Percentiles rank a stretch among this genome's conserved stretches.
phyloP scores from a whole-genome alignment of 1,139 yeast species.

The Magnusiomyces suaveolens region DNA sequence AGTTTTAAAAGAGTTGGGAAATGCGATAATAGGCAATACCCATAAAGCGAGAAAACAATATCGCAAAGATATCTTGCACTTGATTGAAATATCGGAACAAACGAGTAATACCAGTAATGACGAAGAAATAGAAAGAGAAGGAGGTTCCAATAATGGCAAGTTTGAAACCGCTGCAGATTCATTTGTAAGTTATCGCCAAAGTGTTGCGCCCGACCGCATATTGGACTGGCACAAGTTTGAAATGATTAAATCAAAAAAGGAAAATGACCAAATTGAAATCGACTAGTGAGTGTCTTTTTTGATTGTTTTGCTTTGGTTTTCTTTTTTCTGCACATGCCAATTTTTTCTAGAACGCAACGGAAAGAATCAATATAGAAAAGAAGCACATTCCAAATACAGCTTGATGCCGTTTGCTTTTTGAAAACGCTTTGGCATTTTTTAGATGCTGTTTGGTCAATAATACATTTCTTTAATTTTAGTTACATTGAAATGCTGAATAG shows the following conservation, averaged over 20 bases:
- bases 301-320: not conserved
- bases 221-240: constrained; percentile 20
- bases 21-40: constrained; percentile 22
- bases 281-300: not conserved
- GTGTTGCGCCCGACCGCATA: constrained; percentile 13
- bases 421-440: too few relatives aligned
- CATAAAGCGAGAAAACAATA: constrained; percentile 20
- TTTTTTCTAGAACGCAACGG: too few relatives aligned
- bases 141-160: not conserved
- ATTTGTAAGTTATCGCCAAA: constrained; percentile 11
- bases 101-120: not conserved
- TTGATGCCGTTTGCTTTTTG: too few relatives aligned
- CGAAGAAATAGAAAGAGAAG: not conserved
- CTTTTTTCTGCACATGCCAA: not conserved
- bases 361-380: too few relatives aligned
- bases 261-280: too few relatives aligned
- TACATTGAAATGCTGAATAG: too few relatives aligned
- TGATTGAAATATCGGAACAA: constrained; percentile 10
- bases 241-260: constrained; percentile 9
- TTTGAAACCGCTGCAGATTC: constrained; percentile 13
- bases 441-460: too few relatives aligned
- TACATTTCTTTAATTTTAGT: too few relatives aligned
- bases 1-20: constrained; percentile 18
- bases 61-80: constrained; percentile 15
- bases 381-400: too few relatives aligned